Evolutionary conservation across 2,329 filamentous ascomycete species (phyloP).

Genomic region (Mycosphaerella sp.): DNA sequence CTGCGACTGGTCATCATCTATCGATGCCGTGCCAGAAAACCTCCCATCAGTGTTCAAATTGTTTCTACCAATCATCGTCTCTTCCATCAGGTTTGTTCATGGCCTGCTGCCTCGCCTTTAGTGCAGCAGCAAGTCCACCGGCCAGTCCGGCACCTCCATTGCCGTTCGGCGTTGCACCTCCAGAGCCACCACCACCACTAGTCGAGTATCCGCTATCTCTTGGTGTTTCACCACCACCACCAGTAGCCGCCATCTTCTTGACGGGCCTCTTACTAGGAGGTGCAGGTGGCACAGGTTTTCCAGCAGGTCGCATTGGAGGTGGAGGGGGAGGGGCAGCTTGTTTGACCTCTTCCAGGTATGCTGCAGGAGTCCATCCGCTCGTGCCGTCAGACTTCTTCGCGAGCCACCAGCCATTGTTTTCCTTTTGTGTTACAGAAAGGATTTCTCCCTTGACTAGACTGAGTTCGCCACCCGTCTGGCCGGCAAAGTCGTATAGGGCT

Average conservation of each 20-base stretch:
- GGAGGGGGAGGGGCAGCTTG: conserved; percentile 52
- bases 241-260: conserved; percentile 63
- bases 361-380: conserved; percentile 89
- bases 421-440: conserved; percentile 87
- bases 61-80: conserved; percentile 37
- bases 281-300: conserved; percentile 60
- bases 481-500: conserved; percentile 86
- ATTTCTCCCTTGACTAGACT: conserved; percentile 73
- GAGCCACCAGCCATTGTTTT: conserved; percentile 96
- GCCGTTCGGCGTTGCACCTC: conserved; percentile 32
- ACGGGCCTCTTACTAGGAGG: conserved; percentile 76
- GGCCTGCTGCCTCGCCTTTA: conserved; percentile 45
- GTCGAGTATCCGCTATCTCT: conserved; percentile 54
- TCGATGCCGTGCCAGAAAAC: background rate
- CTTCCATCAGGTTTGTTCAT: conserved; percentile 40
- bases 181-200: conserved; percentile 23
- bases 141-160: conserved; percentile 40
- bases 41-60: background rate
- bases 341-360: conserved; percentile 82
- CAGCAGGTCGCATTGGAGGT: conserved; percentile 40
- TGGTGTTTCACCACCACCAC: conserved; percentile 53
- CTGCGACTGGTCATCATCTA: no score
- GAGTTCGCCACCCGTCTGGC: conserved; percentile 78
- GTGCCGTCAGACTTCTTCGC: conserved; percentile 63
- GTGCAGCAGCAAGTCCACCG: conserved; percentile 46